These are phyloP conservation scores for Ensete glaucum DNA, from an alignment of 176 grass and related monocot genomes.

Conservation along the genomic window DNA sequence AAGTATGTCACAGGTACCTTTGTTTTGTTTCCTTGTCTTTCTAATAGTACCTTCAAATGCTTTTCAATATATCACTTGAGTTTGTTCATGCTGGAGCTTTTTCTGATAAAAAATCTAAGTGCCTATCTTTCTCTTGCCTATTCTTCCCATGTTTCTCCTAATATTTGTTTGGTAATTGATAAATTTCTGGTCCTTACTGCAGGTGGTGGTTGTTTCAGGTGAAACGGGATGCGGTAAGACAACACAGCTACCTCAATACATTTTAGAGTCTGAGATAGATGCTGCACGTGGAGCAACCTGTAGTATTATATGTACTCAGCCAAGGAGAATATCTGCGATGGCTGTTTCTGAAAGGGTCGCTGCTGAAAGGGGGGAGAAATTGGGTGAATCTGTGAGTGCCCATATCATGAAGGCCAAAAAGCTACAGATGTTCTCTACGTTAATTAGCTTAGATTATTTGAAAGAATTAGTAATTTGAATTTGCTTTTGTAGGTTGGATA, in stretches of 20 bases:
- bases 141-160: conserved; percentile 5
- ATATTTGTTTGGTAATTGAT: not conserved
- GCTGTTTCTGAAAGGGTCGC: conserved; percentile 95
- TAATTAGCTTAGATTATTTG: not conserved
- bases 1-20: too few species aligned
- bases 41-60: not conserved
- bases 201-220: conserved; percentile 94
- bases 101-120: not conserved
- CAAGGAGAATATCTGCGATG: conserved; percentile 93
- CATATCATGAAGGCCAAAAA: conserved; percentile 2
- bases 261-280: conserved; percentile 97
- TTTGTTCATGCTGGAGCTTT: not conserved
- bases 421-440: not conserved
- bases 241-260: conserved; percentile 93
- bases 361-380: conserved; percentile 94
- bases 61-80: not conserved
- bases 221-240: conserved; percentile 99
- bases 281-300: conserved; percentile 65
- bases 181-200: conserved; percentile 27
- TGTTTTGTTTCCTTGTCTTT: too few species aligned
- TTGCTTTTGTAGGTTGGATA: conserved; percentile 50
- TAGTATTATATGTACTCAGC: conserved; percentile 96
- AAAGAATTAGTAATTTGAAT: not conserved
- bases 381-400: conserved; percentile 82
- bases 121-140: conserved; percentile 13